Evolutionary conservation across 2,329 filamentous ascomycete species (phyloP), one percentile per base, ranked within the genome.

Genomic region (Geosmithia flava): DNA sequence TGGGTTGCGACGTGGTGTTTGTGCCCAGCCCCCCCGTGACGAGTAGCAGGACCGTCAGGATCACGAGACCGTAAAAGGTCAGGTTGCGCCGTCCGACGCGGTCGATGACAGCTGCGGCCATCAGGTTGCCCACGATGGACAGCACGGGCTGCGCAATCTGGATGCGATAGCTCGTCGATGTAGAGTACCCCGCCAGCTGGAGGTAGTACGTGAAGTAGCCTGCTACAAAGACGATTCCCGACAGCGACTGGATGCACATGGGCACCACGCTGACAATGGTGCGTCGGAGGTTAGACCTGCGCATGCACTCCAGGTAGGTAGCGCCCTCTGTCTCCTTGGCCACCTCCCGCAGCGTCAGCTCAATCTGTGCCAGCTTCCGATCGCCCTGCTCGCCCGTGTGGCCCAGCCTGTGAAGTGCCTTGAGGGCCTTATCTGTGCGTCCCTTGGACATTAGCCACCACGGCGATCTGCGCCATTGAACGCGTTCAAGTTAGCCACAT

Each of bases 301-400:
- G 65, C 61, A 77, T 76, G 48, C 71, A 69, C 49, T 76, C 71
- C 5, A 49, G 45, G 51, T 76, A 76, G 3, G 20, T 37, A 11
- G 55, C 61, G 5, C 65, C 63, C 37, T 62, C 60, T 0, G 62
- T 67, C 50, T 70, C 64, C 40, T 48, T 47, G 41, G 54, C 55
- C 13, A 65, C 52, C 48, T 65, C 53, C 23, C 65, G 57, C 6
- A 68, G 56, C 0, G 63, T 67, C 33, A 53, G 53, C 40, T 58
- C 53, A 20, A 59, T 59, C 10, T 49, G 53, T 7, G 61, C 54
- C 2, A 63, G 56, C 15, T 62, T 53, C 39, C 33, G 33, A 5
- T 57, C 48, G 10, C 59, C 61, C 7, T 61, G 51, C 3, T 56
- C 55, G 19, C 54, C 56, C 5, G 45, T 49, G 20, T 54, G 51